Base-by-base conservation (phyloP, 2,329 filamentous ascomycete species). In the Arthrobotrys sphaeroides region DNA sequence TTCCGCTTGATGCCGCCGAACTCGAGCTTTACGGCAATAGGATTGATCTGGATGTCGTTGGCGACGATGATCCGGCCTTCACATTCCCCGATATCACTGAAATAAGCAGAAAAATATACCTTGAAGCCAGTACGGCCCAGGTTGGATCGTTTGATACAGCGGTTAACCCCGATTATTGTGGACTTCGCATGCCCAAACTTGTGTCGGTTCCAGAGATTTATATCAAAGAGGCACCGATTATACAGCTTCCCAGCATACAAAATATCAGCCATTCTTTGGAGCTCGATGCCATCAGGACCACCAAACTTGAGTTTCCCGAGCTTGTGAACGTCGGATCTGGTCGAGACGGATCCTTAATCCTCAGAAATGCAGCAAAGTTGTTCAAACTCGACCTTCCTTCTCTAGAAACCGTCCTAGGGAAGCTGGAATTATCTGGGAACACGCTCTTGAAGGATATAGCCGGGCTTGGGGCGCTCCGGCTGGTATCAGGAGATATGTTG, bases 341-440 rank as follows among this genome's bases (percentile, higher is more conserved):
- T 1, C 13, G 26, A 0, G 49, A 60, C 22, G 40, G 40, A 22
- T 60, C 64, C 7, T 20, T 70, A 10, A 12, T 36, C 7, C 4
- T 70, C 12, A n/a, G 18, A 4, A 33, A 55, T 28, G 10, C 43
- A 1, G 1, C 1, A 12, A 26, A 26, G 1, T 22, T 70, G 5
- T 36, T 40, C 13, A 26, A 70, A 12, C 13, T 70, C 12, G 38
- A 40, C 5, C 20, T 62, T 31, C 31, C 66, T 5, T 13, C 36
- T 5, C 20, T 70, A 5, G 45, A 45, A 47, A 62, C 33, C 4
- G 24, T 70, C 3, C 24, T 53, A 13, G 66, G 66, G 2, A 22
- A 16, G 5, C 2, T 70, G 2, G 13, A 31, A 24, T 31, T 70
- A 5, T 20, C 55, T 5, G 66, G 40, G 10, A 70, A 70, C 20